Evolutionary conservation across 441 rosid genomes (phyloP).

Genomic region (Bruguiera hainesii): DNA sequence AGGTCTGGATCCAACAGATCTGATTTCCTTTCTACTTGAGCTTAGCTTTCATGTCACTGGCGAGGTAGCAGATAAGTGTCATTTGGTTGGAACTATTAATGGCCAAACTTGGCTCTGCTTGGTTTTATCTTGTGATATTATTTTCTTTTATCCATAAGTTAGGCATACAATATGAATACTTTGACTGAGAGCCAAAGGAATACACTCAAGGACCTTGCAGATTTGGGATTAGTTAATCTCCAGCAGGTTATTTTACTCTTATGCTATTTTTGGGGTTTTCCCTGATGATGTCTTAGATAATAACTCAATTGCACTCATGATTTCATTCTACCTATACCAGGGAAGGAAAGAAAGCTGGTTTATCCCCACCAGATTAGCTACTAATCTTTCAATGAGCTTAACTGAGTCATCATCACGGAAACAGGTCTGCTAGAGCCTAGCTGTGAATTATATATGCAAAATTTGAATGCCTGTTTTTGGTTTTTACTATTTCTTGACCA

Average conservation of each 20-base stretch:
- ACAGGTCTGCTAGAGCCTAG: conserved; percentile 43
- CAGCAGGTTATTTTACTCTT: conserved; percentile 65
- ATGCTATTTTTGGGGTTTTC: conserved; percentile 5
- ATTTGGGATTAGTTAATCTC: conserved; percentile 93
- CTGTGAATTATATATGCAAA: background rate
- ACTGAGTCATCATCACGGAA: conserved; percentile 85
- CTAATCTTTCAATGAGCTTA: conserved; percentile 86
- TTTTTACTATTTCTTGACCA: background rate
- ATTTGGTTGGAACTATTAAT: background rate
- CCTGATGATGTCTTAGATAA: background rate
- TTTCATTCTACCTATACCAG: conserved; percentile 37
- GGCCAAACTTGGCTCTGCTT: background rate
- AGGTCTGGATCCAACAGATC: conserved; percentile 74
- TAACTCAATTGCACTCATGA: conserved; percentile 8
- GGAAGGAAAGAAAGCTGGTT: conserved; percentile 98
- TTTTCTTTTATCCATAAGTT: conserved; percentile 20
- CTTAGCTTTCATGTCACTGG: conserved; percentile 95
- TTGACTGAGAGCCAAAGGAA: conserved; percentile 66
- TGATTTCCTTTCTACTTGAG: conserved; percentile 92
- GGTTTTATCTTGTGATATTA: conserved; percentile 3
- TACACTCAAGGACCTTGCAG: conserved; percentile 84
- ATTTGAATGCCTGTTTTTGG: background rate
- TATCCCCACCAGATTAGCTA: conserved; percentile 89
- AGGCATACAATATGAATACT: conserved; percentile 87
- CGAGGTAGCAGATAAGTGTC: conserved; percentile 46